phyloP scores from a whole-genome alignment of 2,329 filamentous ascomycete species.

The Myriosclerotinia scirpicola region DNA sequence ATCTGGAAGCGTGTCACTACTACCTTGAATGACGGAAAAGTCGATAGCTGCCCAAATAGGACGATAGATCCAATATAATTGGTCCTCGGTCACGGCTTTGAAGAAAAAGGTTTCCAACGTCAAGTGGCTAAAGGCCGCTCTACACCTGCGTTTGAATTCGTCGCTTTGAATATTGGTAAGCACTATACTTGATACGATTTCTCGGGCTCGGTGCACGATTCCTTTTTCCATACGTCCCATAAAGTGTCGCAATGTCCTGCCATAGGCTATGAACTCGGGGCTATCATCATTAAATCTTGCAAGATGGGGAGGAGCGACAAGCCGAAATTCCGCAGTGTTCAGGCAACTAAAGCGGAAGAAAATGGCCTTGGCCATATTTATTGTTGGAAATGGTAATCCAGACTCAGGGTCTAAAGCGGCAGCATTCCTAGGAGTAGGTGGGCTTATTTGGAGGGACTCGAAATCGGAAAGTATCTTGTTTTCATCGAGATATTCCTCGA shows the following conservation, averaged over 20 bases:
- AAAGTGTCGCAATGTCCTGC: background rate
- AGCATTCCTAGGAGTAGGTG: background rate
- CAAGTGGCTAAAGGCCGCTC: background rate
- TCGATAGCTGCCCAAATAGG: constrained; percentile 5
- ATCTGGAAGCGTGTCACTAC: background rate
- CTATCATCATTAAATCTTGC: background rate
- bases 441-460: background rate
- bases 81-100: constrained; percentile 4
- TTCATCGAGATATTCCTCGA: background rate
- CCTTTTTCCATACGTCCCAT: accelerated
- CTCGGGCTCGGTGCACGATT: background rate
- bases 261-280: background rate
- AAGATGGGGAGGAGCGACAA: background rate
- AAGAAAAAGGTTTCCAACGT: background rate
- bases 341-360: background rate
- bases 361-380: background rate
- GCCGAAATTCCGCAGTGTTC: accelerated
- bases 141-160: constrained; percentile 2
- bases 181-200: constrained; percentile 3
- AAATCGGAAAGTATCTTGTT: background rate
- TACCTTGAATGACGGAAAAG: constrained; percentile 1
- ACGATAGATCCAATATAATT: background rate
- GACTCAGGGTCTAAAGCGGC: background rate
- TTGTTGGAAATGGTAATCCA: background rate
- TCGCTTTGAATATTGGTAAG: constrained; percentile 2